Conservation (phyloP, 1,284 basidiomycete genomes). For the Melampsora larici-populina region DNA sequence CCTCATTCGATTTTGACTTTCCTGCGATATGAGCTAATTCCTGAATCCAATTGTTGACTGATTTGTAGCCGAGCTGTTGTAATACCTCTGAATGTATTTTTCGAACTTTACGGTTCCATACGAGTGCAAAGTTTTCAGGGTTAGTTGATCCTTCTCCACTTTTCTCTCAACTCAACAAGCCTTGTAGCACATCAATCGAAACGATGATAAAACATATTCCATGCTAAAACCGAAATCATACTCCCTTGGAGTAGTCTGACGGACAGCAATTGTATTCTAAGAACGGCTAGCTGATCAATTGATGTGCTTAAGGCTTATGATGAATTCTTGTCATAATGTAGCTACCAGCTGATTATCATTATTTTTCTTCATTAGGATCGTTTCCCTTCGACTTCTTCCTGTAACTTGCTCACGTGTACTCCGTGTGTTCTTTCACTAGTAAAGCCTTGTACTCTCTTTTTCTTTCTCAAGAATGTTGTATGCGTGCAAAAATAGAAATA, state of each 20-base stretch:
- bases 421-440: too few species aligned
- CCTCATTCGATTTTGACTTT: neutral
- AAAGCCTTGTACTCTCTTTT: too few species aligned
- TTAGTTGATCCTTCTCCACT: neutral
- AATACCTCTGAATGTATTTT: neutral
- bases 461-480: too few species aligned
- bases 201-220: conserved; percentile 15
- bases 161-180: neutral
- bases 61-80: neutral
- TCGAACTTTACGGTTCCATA: neutral
- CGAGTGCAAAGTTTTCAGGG: neutral
- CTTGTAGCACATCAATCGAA: neutral
- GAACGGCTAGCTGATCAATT: conserved; percentile 29
- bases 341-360: too few species aligned
- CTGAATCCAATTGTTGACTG: neutral
- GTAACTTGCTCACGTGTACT: too few species aligned
- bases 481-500: too few species aligned
- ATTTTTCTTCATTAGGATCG: too few species aligned
- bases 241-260: neutral
- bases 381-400: too few species aligned
- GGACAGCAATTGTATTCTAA: conserved; percentile 22
- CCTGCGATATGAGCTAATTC: neutral
- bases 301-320: neutral
- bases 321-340: too few species aligned
- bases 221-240: conserved; percentile 5